phyloP scores from a whole-genome alignment of 345 rosid species.

The Hypericum perforatum region DNA sequence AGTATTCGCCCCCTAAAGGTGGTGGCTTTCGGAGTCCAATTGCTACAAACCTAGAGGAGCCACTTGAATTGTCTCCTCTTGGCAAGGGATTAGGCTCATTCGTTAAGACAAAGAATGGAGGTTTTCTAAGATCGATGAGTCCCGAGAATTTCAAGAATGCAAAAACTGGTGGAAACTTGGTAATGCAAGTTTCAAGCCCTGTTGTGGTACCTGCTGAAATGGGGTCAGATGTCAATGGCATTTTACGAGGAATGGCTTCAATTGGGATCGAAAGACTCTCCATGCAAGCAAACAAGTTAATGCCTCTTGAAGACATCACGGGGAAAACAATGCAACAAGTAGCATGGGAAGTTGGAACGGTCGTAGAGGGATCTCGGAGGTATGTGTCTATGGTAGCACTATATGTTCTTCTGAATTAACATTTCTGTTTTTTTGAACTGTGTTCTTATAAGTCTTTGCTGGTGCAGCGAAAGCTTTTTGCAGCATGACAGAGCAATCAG shows the following conservation, averaged over 20 bases:
- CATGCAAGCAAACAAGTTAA: conserved; percentile 73
- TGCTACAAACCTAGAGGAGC: conserved; percentile 30
- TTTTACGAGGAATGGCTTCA: conserved; percentile 64
- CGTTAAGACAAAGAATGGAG: conserved; percentile 41
- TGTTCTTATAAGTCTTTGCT: conserved; percentile 16
- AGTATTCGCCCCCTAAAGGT: conserved; percentile 24
- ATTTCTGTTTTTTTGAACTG: conserved; percentile 3
- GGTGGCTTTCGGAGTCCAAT: conserved; percentile 89
- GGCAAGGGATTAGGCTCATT: conserved; percentile 42
- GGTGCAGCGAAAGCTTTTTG: conserved; percentile 37
- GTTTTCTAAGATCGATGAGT: conserved; percentile 46
- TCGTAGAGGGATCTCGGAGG: conserved; percentile 49
- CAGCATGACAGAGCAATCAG: conserved; percentile 29
- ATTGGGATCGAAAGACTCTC: conserved; percentile 93
- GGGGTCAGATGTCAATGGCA: conserved; percentile 73
- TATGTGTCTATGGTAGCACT: conserved; percentile 21
- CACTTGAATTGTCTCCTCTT: conserved; percentile 30
- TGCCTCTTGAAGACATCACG: conserved; percentile 90
- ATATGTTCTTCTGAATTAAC: conserved; percentile 7
- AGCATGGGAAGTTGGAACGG: conserved; percentile 60
- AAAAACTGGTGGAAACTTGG: conserved; percentile 44
- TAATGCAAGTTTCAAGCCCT: conserved; percentile 75
- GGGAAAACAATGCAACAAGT: conserved; percentile 87
- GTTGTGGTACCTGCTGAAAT: conserved; percentile 94
- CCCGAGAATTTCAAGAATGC: conserved; percentile 40